These are phyloP conservation scores for Apiotrichum mycotoxinovorans DNA, from an alignment of 1,284 basidiomycete species.

Conservation along the genomic window DNA sequence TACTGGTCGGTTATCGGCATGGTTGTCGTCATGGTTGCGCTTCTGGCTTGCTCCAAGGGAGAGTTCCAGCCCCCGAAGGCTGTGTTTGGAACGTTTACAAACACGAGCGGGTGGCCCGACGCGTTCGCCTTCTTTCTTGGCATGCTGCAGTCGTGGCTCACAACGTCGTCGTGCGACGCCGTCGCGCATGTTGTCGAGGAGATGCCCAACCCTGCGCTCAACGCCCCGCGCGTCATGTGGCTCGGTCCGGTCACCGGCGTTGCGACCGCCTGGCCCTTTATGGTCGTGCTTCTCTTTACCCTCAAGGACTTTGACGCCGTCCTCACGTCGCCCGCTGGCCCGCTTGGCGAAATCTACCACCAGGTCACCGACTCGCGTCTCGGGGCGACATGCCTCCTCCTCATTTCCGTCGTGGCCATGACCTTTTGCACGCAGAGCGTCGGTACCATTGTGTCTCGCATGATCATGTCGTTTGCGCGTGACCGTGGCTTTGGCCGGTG, in stretches of 20 bases:
- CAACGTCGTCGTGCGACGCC: constrained; percentile 27
- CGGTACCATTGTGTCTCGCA: constrained; percentile 63
- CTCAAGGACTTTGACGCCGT: constrained; percentile 59
- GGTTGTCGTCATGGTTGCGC: constrained; percentile 48
- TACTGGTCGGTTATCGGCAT: constrained; percentile 37
- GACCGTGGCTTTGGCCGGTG: constrained; percentile 63
- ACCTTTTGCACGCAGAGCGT: constrained; percentile 51
- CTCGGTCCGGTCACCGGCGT: constrained; percentile 64
- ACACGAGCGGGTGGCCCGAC: constrained; percentile 53
- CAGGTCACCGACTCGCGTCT: constrained; percentile 60
- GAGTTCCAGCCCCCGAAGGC: constrained; percentile 48
- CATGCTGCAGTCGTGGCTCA: constrained; percentile 39
- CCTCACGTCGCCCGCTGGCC: constrained; percentile 58
- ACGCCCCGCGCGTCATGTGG: constrained; percentile 53
- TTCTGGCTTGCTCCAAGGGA: constrained; percentile 41
- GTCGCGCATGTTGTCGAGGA: constrained; percentile 43
- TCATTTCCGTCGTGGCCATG: constrained; percentile 52
- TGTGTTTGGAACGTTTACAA: constrained; percentile 50
- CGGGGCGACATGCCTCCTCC: constrained; percentile 60
- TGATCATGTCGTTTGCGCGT: constrained; percentile 66
- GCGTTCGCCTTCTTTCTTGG: constrained; percentile 53
- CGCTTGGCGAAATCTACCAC: constrained; percentile 65
- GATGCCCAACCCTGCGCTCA: constrained; percentile 41
- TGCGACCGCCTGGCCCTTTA: constrained; percentile 59
- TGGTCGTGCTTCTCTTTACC: constrained; percentile 67